A percentile compares a stretch with the other conserved stretches of the same genome.
Conservation (phyloP, 768 basidiomycete genomes). For the Royoungia palumana region DNA sequence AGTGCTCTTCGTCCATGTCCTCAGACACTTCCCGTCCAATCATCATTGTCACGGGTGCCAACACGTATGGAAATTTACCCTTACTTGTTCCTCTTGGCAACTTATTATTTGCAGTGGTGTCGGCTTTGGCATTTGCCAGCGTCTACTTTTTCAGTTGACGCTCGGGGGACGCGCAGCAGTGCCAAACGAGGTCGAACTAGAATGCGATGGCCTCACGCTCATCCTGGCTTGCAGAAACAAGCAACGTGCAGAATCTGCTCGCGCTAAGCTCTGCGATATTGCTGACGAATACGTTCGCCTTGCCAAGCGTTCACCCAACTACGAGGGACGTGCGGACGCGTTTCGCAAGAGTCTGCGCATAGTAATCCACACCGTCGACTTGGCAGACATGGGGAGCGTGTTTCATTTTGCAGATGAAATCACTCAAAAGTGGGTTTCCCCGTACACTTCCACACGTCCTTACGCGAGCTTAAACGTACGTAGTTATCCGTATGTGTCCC, state of each 20-base stretch:
- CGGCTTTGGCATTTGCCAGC: constrained; percentile 79
- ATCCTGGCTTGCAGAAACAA: constrained; percentile 77
- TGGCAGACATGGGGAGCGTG: constrained; percentile 57
- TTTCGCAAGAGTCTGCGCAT: constrained; percentile 62
- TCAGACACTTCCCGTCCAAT: constrained; percentile 37
- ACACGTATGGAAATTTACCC: constrained; percentile 42
- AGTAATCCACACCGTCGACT: constrained; percentile 60
- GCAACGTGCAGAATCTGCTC: constrained; percentile 61
- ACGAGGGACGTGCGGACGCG: constrained; percentile 50
- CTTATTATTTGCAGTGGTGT: constrained; percentile 62
- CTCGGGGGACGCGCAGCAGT: constrained; percentile 36
- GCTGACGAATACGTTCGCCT: constrained; percentile 53
- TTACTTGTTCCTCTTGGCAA: background rate
- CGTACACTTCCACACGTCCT: background rate
- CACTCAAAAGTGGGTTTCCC: constrained; percentile 44
- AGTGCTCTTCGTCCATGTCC: constrained; percentile 23
- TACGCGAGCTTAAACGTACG: background rate
- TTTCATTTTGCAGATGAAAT: constrained; percentile 60
- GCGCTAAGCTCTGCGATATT: constrained; percentile 46
- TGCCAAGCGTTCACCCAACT: constrained; percentile 33
- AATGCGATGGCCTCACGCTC: constrained; percentile 60
- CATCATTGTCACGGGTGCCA: constrained; percentile 69
- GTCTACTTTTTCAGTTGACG: constrained; percentile 69
- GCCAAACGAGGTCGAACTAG: constrained; percentile 18
- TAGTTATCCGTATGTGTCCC: constrained; percentile 80